Conservation (phyloP, 2,329 filamentous ascomycete species). For the Arthroderma uncinatum region DNA sequence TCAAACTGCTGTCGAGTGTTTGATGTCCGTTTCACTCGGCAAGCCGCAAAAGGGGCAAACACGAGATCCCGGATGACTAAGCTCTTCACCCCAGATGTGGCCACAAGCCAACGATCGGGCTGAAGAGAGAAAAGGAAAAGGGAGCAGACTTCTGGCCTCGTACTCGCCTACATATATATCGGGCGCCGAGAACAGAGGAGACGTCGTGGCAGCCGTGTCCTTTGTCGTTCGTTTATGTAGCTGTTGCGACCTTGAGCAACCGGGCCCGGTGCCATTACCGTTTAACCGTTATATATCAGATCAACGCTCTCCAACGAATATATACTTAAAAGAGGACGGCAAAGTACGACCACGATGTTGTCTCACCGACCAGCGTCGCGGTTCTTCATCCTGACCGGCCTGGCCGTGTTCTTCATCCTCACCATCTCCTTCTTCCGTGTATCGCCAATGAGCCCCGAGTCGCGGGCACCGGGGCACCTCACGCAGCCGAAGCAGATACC, state of each 20-base stretch:
- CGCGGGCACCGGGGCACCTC: conserved; percentile 33
- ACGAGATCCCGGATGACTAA: not conserved
- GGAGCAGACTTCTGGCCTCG: not conserved
- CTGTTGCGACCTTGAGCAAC: not conserved
- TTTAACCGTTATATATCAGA: not conserved
- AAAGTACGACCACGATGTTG: not conserved
- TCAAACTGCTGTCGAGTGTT: not conserved
- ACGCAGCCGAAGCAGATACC: conserved; percentile 14
- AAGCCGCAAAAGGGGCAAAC: not conserved
- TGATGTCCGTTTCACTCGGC: not conserved
- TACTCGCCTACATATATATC: not conserved
- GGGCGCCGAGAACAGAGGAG: not conserved
- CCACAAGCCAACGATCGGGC: not conserved
- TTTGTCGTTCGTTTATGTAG: not conserved
- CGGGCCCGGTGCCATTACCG: not conserved
- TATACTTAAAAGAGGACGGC: not conserved
- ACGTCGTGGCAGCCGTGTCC: not conserved
- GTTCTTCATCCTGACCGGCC: conserved; percentile 26
- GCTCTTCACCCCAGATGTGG: not conserved
- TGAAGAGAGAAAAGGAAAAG: not conserved
- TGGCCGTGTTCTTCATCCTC: conserved; percentile 26
- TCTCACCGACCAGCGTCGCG: conserved; percentile 28
- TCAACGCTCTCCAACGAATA: not conserved
- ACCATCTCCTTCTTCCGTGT: conserved; percentile 31
- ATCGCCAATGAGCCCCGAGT: conserved; percentile 28